phyloP scores from a whole-genome alignment of 139 green algal species.

The Axilococcus clingmanii region DNA sequence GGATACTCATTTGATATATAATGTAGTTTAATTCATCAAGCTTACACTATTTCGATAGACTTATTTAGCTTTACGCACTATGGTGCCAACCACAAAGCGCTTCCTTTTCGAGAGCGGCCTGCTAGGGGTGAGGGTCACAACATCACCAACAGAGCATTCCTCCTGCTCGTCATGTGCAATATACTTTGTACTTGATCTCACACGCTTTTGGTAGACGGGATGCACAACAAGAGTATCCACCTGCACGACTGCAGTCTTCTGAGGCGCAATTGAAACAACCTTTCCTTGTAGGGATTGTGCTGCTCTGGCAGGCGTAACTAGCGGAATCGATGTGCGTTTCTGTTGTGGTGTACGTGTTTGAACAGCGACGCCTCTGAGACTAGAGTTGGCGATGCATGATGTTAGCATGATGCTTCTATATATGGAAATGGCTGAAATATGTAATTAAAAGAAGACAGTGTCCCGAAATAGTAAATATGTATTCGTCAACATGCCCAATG shows the following conservation, averaged over 20 bases:
- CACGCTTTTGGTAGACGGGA: constrained; percentile 32
- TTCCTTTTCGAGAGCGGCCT: constrained; percentile 34
- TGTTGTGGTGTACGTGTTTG: too few species aligned
- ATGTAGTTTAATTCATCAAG: too few species aligned
- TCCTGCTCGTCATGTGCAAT: constrained; percentile 33
- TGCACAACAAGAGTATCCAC: constrained; percentile 22
- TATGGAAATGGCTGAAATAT: too few species aligned
- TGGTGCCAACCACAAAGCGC: constrained; percentile 14
- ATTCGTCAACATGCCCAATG: too few species aligned
- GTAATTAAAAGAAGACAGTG: too few species aligned
- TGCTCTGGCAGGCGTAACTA: constrained; percentile 6
- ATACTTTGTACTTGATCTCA: constrained; percentile 27
- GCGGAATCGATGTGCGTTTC: too few species aligned
- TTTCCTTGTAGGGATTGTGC: constrained; percentile 23
- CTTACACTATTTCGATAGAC: too few species aligned
- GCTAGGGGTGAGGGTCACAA: constrained; percentile 16
- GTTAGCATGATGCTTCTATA: too few species aligned
- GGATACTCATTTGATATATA: too few species aligned
- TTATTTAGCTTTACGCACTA: constrained; percentile 9
- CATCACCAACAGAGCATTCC: constrained; percentile 25
- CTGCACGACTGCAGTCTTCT: constrained; percentile 44
- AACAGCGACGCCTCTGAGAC: too few species aligned
- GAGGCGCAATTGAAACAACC: constrained; percentile 23
- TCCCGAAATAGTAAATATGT: too few species aligned
- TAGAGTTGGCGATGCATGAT: too few species aligned